A percentile compares a stretch with the other conserved stretches of the same genome.
Evolutionary conservation across 2,329 filamentous ascomycete species (phyloP).

Genomic region (Dothideomycetes sp.): DNA sequence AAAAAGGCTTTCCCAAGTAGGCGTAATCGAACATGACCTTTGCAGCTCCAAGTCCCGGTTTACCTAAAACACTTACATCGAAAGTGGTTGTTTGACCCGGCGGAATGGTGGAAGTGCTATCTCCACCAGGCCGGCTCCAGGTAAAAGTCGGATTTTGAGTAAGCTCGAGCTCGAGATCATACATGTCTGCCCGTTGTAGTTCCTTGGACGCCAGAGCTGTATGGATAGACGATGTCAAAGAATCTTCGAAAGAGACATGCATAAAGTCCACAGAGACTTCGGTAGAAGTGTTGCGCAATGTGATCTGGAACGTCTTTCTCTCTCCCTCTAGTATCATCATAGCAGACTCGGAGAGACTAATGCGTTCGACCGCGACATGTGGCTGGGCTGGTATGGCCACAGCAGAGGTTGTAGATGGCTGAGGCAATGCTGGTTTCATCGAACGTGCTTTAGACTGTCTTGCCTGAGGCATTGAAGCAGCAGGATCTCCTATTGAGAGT

Average conservation of each 20-base stretch:
- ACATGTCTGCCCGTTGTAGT: conserved; percentile 66
- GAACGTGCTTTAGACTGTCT: conserved; percentile 7
- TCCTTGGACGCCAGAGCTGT: conserved; percentile 67
- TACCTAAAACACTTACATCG: conserved; percentile 60
- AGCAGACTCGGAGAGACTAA: conserved; percentile 71
- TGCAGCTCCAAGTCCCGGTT: conserved; percentile 54
- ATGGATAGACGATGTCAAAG: conserved; percentile 69
- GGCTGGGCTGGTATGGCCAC: conserved; percentile 76
- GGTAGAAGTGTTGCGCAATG: conserved; percentile 65
- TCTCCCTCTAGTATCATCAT: conserved; percentile 93
- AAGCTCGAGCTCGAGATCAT: conserved; percentile 76
- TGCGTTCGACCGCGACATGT: conserved; percentile 62
- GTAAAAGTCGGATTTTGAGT: conserved; percentile 53
- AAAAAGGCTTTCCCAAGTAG: conserved; percentile 60
- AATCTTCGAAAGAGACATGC: conserved; percentile 82
- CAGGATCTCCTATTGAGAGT: conserved; percentile 19
- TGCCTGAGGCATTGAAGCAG: background rate
- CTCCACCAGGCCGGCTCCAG: conserved; percentile 41
- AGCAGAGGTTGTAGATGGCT: conserved; percentile 44
- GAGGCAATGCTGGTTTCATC: conserved; percentile 22
- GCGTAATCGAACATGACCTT: conserved; percentile 33
- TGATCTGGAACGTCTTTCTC: conserved; percentile 64
- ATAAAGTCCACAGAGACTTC: conserved; percentile 70
- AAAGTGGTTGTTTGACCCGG: conserved; percentile 15
- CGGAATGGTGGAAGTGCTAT: conserved; percentile 49